Percentiles rank a stretch among this genome's conserved stretches.
phyloP scores from a whole-genome alignment of 306 rosid genomes.

The Albizia julibrissin region DNA sequence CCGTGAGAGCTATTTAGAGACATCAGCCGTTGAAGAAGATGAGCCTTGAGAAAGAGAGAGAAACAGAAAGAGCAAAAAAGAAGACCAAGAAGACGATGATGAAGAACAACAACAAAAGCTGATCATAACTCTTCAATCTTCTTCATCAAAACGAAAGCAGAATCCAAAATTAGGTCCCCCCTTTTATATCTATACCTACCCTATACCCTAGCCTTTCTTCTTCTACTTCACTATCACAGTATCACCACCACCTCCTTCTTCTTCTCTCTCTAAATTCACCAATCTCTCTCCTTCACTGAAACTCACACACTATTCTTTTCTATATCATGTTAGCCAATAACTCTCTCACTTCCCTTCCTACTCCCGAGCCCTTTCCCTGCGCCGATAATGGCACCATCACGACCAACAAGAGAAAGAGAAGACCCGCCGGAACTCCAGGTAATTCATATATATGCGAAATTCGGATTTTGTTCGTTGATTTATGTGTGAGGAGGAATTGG shows the following conservation, averaged over 20 bases:
- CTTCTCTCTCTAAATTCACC: background rate
- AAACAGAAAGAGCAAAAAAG: constrained; percentile 5
- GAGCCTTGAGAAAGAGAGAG: constrained; percentile 35
- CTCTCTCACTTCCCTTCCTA: constrained; percentile 60
- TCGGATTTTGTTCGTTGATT: background rate
- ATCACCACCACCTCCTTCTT: background rate
- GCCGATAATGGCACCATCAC: constrained; percentile 45
- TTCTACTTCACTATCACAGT: background rate
- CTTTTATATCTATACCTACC: background rate
- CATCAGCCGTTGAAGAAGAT: constrained; percentile 58
- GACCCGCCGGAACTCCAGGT: constrained; percentile 99
- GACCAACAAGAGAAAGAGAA: constrained; percentile 75
- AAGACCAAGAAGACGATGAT: background rate
- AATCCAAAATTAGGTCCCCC: background rate
- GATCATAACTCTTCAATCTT: constrained; percentile 30
- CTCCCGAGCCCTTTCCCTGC: constrained; percentile 74
- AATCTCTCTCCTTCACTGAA: too few relatives aligned
- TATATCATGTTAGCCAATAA: constrained; percentile 64
- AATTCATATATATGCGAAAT: background rate
- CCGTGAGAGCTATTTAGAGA: constrained; percentile 51
- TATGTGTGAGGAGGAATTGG: background rate
- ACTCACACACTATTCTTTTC: too few relatives aligned
- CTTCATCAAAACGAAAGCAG: background rate
- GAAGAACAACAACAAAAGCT: constrained; percentile 53
- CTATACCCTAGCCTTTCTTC: background rate